Evolutionary conservation across 1,139 yeast genomes (phyloP), one percentile per base, ranked within the genome.

Genomic region (Kodamaea ohmeri): DNA sequence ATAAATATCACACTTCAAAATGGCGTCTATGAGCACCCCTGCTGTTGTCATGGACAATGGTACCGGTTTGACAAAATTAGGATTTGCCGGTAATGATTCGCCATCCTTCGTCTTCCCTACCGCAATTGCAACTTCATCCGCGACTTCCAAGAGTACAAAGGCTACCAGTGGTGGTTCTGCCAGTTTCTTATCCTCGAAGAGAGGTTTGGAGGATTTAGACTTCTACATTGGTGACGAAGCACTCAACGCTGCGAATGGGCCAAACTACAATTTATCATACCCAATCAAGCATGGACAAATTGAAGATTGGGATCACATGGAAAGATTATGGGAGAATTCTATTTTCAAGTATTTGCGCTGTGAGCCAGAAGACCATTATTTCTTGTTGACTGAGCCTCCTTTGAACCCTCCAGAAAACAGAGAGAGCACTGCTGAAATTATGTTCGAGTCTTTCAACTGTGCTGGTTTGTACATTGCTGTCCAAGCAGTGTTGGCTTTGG

Each of bases 301-400:
- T 48, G 98, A 92, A 62, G 89, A 92, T 60, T 92, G 99, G 99
- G 98, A 94, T 66, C 97, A 92, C 60, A 92, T 92, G 99, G 99
- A 92, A 63, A 76, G 98, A 58, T 90, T 89, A 63, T 92, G 99
- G 99, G 97, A 92, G 60, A 86, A 86, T 56, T 87, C 96, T 32
- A 90, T 92, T 55, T 92, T 92, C 71, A 90, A 92, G 65, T 92
- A 92, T 61, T 75, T 92, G 54, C 80, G 97, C 63, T 89, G 97
- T 60, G 98, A 92, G 63, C 99, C 99, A 6, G 99, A 92, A 61
- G 99, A 92, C 63, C 99, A 92, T 57, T 88, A 88, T 61, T 92
- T 92, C 63, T 71, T 92, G 45, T 68, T 92, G 51, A 92, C 99
- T 37, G 99, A 92, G 66, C 99, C 99, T 12, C 99, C 99, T 21